Evolutionary conservation across 2,329 filamentous ascomycete genomes (phyloP).

Genomic region (Calonectria ilicicola): DNA sequence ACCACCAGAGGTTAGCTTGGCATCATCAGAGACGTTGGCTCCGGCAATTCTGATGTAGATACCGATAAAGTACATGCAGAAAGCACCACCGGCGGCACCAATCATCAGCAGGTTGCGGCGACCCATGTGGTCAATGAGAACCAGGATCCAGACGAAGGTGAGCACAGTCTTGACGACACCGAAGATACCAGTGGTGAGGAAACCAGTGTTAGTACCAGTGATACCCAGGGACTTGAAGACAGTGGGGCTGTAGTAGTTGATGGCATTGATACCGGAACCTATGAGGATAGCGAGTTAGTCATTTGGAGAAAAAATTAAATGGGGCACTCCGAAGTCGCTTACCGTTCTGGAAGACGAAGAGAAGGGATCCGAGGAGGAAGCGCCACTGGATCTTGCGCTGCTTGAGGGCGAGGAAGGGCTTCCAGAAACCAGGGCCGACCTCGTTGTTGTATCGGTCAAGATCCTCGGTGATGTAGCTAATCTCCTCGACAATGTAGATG

Average conservation of each 20-base stretch:
- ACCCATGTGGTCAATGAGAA: constrained; percentile 72
- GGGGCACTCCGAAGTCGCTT: constrained; percentile 22
- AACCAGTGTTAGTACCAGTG: constrained; percentile 56
- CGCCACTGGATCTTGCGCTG: constrained; percentile 73
- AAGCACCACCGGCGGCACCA: constrained; percentile 70
- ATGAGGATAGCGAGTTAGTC: background rate
- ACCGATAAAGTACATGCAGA: constrained; percentile 75
- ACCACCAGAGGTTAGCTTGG: constrained; percentile 58
- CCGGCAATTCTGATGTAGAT: constrained; percentile 53
- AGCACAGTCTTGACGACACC: constrained; percentile 80
- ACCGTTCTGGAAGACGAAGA: constrained; percentile 86
- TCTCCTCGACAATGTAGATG: constrained; percentile 79
- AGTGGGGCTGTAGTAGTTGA: constrained; percentile 77
- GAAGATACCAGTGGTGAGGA: constrained; percentile 78
- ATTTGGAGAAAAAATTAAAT: background rate
- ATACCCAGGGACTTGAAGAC: constrained; percentile 60
- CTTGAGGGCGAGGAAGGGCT: constrained; percentile 72
- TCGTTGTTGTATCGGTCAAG: constrained; percentile 72
- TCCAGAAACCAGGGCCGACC: constrained; percentile 80
- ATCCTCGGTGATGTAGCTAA: constrained; percentile 77
- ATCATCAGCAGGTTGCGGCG: constrained; percentile 72
- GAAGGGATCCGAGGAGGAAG: constrained; percentile 77
- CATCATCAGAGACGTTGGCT: constrained; percentile 48
- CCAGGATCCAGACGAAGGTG: constrained; percentile 77
- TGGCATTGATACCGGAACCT: constrained; percentile 76